A percentile compares a stretch with the other conserved stretches of the same genome.
phyloP scores from a whole-genome alignment of 257 asterid species.

The Nicotiana knightiana region DNA sequence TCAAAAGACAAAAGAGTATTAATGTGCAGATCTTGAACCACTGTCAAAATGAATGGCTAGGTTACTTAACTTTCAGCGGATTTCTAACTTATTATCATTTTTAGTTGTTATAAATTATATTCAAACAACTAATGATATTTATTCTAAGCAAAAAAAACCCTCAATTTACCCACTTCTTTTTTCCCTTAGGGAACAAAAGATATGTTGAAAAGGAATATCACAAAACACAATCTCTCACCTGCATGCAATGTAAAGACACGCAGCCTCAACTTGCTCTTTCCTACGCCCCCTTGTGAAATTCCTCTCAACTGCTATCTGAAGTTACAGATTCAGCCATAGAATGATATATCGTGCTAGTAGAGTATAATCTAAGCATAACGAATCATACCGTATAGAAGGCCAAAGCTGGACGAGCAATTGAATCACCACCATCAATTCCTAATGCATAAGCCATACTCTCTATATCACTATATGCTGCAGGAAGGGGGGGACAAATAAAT shows the following conservation, averaged over 20 bases:
- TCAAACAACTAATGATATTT: too few relatives aligned
- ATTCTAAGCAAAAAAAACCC: too few relatives aligned
- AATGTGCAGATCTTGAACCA: not conserved
- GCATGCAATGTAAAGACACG: constrained; percentile 80
- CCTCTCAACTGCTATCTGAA: constrained; percentile 65
- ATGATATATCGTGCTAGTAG: not conserved
- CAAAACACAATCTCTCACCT: constrained; percentile 40
- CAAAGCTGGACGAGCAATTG: constrained; percentile 40
- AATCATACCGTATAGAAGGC: constrained; percentile 44
- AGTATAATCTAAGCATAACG: constrained; percentile 1
- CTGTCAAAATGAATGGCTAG: not conserved
- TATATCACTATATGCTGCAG: constrained; percentile 52
- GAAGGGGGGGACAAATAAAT: not conserved
- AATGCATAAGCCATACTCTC: constrained; percentile 31
- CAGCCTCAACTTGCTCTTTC: constrained; percentile 76
- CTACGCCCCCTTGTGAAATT: constrained; percentile 85
- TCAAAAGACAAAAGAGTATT: not conserved
- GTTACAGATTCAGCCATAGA: constrained; percentile 1
- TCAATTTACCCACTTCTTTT: not conserved
- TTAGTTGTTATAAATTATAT: too few relatives aligned
- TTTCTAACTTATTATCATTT: too few relatives aligned
- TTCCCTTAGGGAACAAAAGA: not conserved
- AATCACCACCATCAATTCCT: constrained; percentile 63
- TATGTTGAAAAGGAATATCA: not conserved
- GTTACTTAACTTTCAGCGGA: not conserved